Percentiles rank a stretch among this genome's conserved stretches.
Conservation (phyloP, 2,329 filamentous ascomycete species). For the Scopulariopsis brevicaulis region DNA sequence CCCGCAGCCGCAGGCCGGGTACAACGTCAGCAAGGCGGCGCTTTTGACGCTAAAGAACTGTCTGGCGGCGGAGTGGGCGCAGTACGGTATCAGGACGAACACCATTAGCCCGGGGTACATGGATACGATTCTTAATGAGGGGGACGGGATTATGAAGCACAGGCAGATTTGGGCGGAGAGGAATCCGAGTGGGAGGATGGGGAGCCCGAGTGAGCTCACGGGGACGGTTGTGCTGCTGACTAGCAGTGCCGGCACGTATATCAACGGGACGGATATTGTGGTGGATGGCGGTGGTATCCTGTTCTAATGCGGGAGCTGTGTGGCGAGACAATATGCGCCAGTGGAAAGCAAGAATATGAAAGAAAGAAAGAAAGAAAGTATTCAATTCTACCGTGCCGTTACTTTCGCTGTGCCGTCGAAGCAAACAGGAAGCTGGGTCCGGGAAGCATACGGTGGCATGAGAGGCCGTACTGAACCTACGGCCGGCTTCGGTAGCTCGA, state of each 20-base stretch:
- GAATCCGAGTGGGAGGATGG: constrained; percentile 57
- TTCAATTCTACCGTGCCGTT: too few species aligned
- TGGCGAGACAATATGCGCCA: too few species aligned
- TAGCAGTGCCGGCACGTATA: constrained; percentile 51
- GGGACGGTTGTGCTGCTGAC: constrained; percentile 50
- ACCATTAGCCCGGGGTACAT: constrained; percentile 79
- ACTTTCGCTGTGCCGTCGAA: too few species aligned
- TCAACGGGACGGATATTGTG: constrained; percentile 57
- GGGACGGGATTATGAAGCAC: constrained; percentile 41
- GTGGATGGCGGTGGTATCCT: constrained; percentile 42
- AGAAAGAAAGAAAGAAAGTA: too few species aligned
- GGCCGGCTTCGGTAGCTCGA: too few species aligned
- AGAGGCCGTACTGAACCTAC: too few species aligned
- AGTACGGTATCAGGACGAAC: constrained; percentile 72
- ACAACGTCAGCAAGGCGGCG: constrained; percentile 76
- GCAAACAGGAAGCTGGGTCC: too few species aligned
- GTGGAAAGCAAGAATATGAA: too few species aligned
- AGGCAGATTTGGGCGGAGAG: constrained; percentile 43
- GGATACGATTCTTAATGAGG: constrained; percentile 71
- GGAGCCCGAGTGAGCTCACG: constrained; percentile 48
- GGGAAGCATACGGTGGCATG: too few species aligned
- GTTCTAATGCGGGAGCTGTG: too few species aligned
- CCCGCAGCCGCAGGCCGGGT: constrained; percentile 72
- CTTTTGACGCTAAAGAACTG: constrained; percentile 71
- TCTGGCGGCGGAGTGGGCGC: constrained; percentile 75